Base-by-base conservation (phyloP, 495 filamentous ascomycete genomes). In the Hypoxylon rickii region DNA sequence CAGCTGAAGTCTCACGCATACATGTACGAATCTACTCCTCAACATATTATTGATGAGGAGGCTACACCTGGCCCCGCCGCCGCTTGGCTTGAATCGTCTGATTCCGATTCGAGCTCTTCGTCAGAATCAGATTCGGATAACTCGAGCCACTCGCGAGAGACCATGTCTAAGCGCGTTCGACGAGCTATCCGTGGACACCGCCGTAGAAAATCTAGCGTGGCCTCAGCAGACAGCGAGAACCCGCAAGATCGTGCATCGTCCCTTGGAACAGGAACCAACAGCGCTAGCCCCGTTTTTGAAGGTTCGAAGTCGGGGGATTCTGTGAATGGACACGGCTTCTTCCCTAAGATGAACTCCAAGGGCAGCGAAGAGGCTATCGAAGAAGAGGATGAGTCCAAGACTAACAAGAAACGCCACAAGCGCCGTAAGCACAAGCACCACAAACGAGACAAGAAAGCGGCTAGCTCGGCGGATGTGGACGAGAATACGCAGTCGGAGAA, bases 1-100 rank as follows among this genome's bases (percentile, higher is more conserved):
- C 92, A 96, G 76, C 79, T 96, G 37, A 93, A 92, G 74, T 92
- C 91, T 2, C 92, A 96, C 63, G 80, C 89, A 2, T 95, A 96
- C 70, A 86, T 96, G 69, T 96, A 95, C 61, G 88, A 88, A 52
- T 92, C 90, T 61, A 94, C 88, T 6, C 91, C 92, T 10, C 90
- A 96, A 66, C 84, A 89, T 52, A 86, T 93, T 39, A 92, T 96
- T 54, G 92, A 96, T 54, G 88, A 93, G 67, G 89, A 94, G 64
- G 86, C 89, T 0, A 86, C 89, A 41, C 92, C 92, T 3, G 92
- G 92, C 49, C 81, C 93, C 0, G 76, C 92, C n/a, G 87, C 87
- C 7, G 86, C 88, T 19, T 88, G 92, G 63, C 78, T 96, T 68
- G 83, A 89, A 58, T 82, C 82, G 15, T 89, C 87, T 3, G 84